Base-by-base conservation (phyloP, 1,139 yeast species). In the Trichomonascaceae sp. region DNA sequence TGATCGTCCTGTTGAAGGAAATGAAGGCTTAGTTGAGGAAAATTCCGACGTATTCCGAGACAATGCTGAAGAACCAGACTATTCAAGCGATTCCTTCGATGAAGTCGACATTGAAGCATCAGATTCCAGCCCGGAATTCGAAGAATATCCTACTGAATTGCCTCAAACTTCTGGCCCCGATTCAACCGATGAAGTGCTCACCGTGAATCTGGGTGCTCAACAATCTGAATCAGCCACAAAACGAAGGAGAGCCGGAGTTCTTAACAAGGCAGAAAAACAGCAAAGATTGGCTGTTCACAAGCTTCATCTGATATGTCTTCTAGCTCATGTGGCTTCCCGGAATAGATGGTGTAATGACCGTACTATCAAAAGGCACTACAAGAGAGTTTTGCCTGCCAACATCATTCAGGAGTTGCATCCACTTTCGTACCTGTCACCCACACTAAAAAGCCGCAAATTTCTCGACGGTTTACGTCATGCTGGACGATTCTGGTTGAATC, bases 291-390 rank as follows among this genome's bases (percentile, higher is more conserved):
- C 67, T 0, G 70, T 83, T n/a, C 97, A 91, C 66, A 78, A 81
- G 69, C 63, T 78, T 55, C 80, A 81, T 59, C 61, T 91, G 2
- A 72, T 80, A 15, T 66, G 79, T 47, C 78, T 87, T 78, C 66
- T 86, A 36, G 68, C 77, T 3, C 95, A 87, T 67, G 95, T 89
- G 0, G 74, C 76, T 1, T 61, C 81, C 1, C 74, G 95, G 17
- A 91, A 89, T 66, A 62, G 70, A n/a, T 89, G 96, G 96, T 79
- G 90, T 57, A 82, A 81, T 58, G 81, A 83, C 61, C 62, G 67
- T 3, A 63, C 64, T 1, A 65, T 87, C 7, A 51, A 61, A 17
- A 52, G 50, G 36, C 58, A 58, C 19, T 61, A 62, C 49, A 52
- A 74, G 41, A 69, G 68, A n/a, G 61, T 76, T 3, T 75, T 87